These are phyloP conservation scores for Rhypophila decipiens DNA, from an alignment of 495 filamentous ascomycete species.

Conservation along the genomic window DNA sequence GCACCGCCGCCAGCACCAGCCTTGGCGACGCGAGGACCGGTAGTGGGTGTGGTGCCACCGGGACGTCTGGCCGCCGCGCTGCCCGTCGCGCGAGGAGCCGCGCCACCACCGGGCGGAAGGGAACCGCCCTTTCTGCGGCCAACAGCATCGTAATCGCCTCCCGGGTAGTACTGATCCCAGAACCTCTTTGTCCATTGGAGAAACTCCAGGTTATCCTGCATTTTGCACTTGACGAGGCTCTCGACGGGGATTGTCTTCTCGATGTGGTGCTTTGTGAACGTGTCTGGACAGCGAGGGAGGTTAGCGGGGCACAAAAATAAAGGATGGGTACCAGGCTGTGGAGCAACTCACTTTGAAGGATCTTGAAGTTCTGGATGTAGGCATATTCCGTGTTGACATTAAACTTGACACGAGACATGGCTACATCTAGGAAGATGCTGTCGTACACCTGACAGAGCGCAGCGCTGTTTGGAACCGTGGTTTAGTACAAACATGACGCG, in stretches of 20 bases:
- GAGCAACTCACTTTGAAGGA: slow-evolving; percentile 74
- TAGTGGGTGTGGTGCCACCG: slow-evolving; percentile 71
- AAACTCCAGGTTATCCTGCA: slow-evolving; percentile 99
- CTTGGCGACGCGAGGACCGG: slow-evolving; percentile 39
- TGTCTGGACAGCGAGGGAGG: slow-evolving; percentile 43
- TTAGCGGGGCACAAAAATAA: slow-evolving; percentile 13
- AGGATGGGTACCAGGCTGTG: slow-evolving; percentile 3
- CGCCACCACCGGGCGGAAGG: slow-evolving; percentile 39
- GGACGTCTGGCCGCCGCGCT: slow-evolving; percentile 35
- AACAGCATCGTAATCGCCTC: slow-evolving; percentile 91
- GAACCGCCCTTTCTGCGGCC: slow-evolving; percentile 73
- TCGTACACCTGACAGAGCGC: slow-evolving; percentile 96
- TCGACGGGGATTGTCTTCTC: slow-evolving; percentile 85
- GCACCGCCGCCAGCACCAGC: slow-evolving; percentile 44
- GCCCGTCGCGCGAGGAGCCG: slow-evolving; percentile 30
- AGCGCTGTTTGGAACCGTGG: slow-evolving; percentile 53
- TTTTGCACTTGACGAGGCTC: slow-evolving; percentile 90
- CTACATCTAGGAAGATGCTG: slow-evolving; percentile 92
- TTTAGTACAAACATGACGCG: slow-evolving; percentile 10
- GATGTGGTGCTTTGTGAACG: slow-evolving; percentile 77
- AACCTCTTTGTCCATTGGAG: slow-evolving; percentile 93
- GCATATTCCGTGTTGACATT: slow-evolving; percentile 96
- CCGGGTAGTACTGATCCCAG: slow-evolving; percentile 98
- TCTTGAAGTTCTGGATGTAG: slow-evolving; percentile 96
- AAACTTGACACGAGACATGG: slow-evolving; percentile 96